Evolutionary conservation across 352 stramenopile species (phyloP).

Genomic region (Phytophthora tubulina): DNA sequence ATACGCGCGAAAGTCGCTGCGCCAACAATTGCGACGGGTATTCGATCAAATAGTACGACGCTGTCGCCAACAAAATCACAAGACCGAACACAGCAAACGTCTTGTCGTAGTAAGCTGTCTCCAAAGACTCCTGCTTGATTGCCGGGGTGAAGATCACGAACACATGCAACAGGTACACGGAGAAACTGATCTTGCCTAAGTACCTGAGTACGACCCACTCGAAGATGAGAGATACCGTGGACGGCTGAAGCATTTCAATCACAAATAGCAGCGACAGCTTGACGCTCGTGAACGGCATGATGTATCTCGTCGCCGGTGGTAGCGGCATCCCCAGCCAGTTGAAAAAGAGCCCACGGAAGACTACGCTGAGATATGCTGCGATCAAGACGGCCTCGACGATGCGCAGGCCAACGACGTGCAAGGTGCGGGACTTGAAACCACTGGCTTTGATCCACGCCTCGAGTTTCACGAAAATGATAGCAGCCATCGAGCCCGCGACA

Average conservation of each 20-base stretch:
- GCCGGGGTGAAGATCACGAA: slow-evolving; percentile 41
- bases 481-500: slow-evolving; percentile 18
- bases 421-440: slow-evolving; percentile 9
- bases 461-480: slow-evolving; percentile 12
- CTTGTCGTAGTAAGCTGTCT: slow-evolving; percentile 13
- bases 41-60: slow-evolving; percentile 50
- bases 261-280: slow-evolving; percentile 27
- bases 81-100: slow-evolving; percentile 14
- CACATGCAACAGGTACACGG: slow-evolving; percentile 47
- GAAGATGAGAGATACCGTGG: slow-evolving; percentile 29
- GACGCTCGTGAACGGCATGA: slow-evolving; percentile 16
- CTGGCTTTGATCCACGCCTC: slow-evolving; percentile 6
- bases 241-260: slow-evolving; percentile 40
- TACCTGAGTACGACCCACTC: slow-evolving; percentile 43
- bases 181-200: slow-evolving; percentile 51
- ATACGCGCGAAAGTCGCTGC: slow-evolving; percentile 14
- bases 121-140: not conserved
- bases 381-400: slow-evolving; percentile 3
- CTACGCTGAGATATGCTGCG: slow-evolving; percentile 8
- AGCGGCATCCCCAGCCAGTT: slow-evolving; percentile 14
- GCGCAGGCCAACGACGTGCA: not conserved
- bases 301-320: slow-evolving; percentile 1
- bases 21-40: slow-evolving; percentile 38
- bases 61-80: slow-evolving; percentile 7
- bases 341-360: slow-evolving; percentile 16